Base-by-base conservation (phyloP, 768 basidiomycete species). In the Rhodosporidiobolus odoratus region DNA sequence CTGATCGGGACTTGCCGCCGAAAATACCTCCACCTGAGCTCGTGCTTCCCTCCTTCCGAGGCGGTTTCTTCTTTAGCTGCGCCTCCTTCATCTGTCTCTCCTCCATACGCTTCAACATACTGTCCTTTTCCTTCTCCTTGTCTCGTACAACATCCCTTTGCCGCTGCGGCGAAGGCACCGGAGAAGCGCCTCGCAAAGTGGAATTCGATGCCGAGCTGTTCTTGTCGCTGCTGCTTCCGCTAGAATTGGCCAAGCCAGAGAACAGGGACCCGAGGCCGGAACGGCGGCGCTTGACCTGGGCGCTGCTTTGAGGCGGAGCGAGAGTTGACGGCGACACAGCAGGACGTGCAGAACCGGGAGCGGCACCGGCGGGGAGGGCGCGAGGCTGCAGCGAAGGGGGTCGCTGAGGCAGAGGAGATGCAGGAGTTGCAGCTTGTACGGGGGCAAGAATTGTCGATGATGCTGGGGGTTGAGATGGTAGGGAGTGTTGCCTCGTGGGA, bases 281-380 rank as follows among this genome's bases (percentile, higher is more conserved):
- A 58, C 65, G 65, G 50, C 69, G 69, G 2, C 69, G 69, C 47
- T 65, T 70, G 53, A 70, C 69, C 0, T 45, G 41, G 15, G 53
- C 2, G 19, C 3, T 27, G n/a, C 19, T 15, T 10, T 23, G 40
- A 27, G 61, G 56, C 1, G 58, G 32, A 2, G 62, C 62, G 57
- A 64, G 57, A 10, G 56, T 19, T 21, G 62, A 45, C 1, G 48
- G 16, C 30, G 38, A 38, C 19, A 40, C 27, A 16, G 62, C 13
- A 32, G 57, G 12, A 4, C 21, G 48, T 50, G 48, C 9, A 30
- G 52, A 32, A 53, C 27, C 27, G 52, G 52, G 52, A 53, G 52
- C 25, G 15, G 50, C 19, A 17, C 13, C 25, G 53, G 61, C 21
- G 38, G 37, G 15, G 43, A 32, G 21, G 60, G 41, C 12, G 48